A percentile compares a stretch with the other conserved stretches of the same genome.
Evolutionary conservation across 2,329 filamentous ascomycete species (phyloP).

Genomic region (Cordyceps cicadae): DNA sequence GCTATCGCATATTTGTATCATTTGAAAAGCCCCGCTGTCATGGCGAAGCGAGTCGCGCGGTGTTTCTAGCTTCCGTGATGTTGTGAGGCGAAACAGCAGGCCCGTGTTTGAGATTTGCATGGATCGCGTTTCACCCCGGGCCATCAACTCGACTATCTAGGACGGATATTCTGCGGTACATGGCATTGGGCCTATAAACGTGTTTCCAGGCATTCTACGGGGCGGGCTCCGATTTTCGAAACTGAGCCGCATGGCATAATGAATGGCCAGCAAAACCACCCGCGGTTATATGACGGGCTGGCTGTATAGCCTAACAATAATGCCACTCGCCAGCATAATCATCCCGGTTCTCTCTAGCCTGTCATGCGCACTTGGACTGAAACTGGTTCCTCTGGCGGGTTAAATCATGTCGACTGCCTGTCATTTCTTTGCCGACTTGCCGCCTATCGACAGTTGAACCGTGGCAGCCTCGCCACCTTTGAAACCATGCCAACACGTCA

Average conservation of each 20-base stretch:
- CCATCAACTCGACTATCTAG: not conserved
- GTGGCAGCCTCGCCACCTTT: too few relatives aligned
- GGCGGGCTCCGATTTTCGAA: not conserved
- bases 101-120: not conserved
- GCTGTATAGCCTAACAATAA: too few relatives aligned
- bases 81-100: not conserved
- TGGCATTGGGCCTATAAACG: not conserved
- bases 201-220: not conserved
- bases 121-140: not conserved
- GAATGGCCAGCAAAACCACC: not conserved
- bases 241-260: not conserved
- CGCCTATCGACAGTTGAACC: too few relatives aligned
- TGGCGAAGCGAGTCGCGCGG: not conserved
- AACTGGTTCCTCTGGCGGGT: too few relatives aligned
- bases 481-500: too few relatives aligned
- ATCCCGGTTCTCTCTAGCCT: too few relatives aligned
- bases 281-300: too few relatives aligned
- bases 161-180: not conserved
- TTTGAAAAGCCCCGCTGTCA: not conserved
- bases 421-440: too few relatives aligned
- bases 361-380: too few relatives aligned
- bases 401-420: too few relatives aligned
- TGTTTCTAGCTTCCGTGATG: not conserved
- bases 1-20: not conserved
- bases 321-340: too few relatives aligned